Conservation (phyloP, 2,329 filamentous ascomycete genomes). For the Botrytis byssoidea region DNA sequence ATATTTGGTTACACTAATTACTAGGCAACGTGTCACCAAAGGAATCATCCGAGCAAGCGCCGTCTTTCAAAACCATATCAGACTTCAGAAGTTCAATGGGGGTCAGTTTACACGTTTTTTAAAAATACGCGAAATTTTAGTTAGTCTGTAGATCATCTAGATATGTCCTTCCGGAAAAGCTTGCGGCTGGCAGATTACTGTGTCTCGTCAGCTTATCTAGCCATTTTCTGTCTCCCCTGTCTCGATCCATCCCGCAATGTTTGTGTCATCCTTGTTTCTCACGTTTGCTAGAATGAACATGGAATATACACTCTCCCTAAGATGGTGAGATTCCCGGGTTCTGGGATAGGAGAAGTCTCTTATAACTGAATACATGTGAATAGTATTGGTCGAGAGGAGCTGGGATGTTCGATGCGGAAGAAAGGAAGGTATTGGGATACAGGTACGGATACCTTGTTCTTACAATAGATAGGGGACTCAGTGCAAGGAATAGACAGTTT, state of each 20-base stretch:
- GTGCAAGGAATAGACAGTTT: not conserved
- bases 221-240: not conserved
- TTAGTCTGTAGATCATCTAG: not conserved
- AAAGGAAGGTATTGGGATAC: not conserved
- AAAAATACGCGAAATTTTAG: not conserved
- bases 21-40: not conserved
- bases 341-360: not conserved
- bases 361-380: not conserved
- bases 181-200: not conserved
- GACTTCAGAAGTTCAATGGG: not conserved
- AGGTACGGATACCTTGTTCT: slow-evolving; percentile 3
- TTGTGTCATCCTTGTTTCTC: slow-evolving; percentile 13
- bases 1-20: not conserved
- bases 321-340: not conserved
- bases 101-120: not conserved
- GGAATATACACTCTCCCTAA: not conserved
- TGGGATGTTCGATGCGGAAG: not conserved
- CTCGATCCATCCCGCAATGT: not conserved
- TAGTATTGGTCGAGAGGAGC: not conserved
- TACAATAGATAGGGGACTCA: not conserved
- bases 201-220: not conserved
- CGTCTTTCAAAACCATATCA: slow-evolving; percentile 5
- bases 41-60: slow-evolving; percentile 1
- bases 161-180: not conserved
- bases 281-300: not conserved